Base-by-base conservation (phyloP, 192 early-diverging fungal species). In the Spinellus fusiger region DNA sequence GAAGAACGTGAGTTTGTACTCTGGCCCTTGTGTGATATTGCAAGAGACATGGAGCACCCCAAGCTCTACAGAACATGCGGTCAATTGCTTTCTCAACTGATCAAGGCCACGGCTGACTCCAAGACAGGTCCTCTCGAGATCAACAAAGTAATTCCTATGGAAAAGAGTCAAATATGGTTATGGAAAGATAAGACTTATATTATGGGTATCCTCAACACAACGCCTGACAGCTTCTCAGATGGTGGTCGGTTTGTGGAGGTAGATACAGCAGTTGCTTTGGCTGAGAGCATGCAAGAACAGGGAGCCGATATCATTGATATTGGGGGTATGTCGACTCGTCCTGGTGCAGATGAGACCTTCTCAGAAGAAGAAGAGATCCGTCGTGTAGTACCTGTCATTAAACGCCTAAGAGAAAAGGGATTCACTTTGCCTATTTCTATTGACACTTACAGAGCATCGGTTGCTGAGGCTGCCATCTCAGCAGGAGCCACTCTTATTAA, bases 141-240 rank as follows among this genome's bases (percentile, higher is more conserved):
- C 12, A 68, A 82, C 49, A 84, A 81, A 58, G 67, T 88, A 15
- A 55, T 86, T 18, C 71, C 77, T 13, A 65, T 86, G 22, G 65
- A 64, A 10, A 44, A 71, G 62, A 29, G 40, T 54, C 20, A 57
- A 63, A 22, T 84, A 1, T 91, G 84, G 80, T 64, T 58, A 22
- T 89, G 84, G 85, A 64, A 69, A 52, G 62, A 70, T 23, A 80
- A 84, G 53, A 96, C 95, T 0, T 79, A 83, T 50, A 75, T 94
- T 54, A 99, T 99, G 96, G 96, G 94, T 27, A 95, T 99, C 34
- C 77, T 99, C 27, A 99, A 98, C 59, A 89, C 92, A 33, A 99
- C 96, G 0, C 95, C 96, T 6, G 96, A 99, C 71, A 91, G 89
- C 62, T 99, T 99, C 68, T 89, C 86, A 50, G 96, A 99, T 66